These are phyloP conservation scores for Populus tomentosa DNA, from an alignment of 441 rosid genomes.

Conservation along the genomic window DNA sequence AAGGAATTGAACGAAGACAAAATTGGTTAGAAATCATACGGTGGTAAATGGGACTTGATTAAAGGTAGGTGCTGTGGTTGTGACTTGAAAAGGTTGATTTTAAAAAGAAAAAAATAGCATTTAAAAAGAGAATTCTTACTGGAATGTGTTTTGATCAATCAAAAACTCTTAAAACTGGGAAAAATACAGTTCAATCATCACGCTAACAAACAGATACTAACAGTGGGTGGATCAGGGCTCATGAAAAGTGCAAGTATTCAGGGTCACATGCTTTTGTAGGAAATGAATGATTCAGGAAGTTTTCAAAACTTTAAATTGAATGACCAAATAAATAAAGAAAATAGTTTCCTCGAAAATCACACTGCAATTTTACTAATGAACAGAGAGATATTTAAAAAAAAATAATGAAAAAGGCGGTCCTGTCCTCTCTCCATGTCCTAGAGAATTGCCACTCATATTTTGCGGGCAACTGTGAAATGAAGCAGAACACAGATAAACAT, in stretches of 20 bases:
- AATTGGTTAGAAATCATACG: conserved; percentile 6
- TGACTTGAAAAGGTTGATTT: no score
- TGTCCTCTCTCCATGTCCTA: neutral
- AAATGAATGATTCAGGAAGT: neutral
- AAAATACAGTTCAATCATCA: no score
- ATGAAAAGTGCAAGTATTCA: neutral
- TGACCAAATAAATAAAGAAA: neutral
- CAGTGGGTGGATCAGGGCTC: neutral
- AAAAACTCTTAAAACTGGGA: no score
- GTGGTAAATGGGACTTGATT: conserved; percentile 4
- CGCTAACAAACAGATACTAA: neutral
- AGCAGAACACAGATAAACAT: neutral
- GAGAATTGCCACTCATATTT: neutral
- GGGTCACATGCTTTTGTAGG: neutral
- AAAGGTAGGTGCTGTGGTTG: no score
- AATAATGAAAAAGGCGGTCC: neutral
- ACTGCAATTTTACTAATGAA: neutral
- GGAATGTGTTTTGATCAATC: no score
- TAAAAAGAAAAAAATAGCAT: no score
- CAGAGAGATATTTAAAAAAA: neutral
- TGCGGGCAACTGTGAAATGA: neutral
- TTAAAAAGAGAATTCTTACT: no score
- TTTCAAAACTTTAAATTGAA: neutral
- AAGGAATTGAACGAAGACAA: neutral
- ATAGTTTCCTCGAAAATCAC: neutral